A percentile compares a stretch with the other conserved stretches of the same genome.
Evolutionary conservation across 1,284 basidiomycete species (phyloP).

Genomic region (Pseudozyma pruni): DNA sequence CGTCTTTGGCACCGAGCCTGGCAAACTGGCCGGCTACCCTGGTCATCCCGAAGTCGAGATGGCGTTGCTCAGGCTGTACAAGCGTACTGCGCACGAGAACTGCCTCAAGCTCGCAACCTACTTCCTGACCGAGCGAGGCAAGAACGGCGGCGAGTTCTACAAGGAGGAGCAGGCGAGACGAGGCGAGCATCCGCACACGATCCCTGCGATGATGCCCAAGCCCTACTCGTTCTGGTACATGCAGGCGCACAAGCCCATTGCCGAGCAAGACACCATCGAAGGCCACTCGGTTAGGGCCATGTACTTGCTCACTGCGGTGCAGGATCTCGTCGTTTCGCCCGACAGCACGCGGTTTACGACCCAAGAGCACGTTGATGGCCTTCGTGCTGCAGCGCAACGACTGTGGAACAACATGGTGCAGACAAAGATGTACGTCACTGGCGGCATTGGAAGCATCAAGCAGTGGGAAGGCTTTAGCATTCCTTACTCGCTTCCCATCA

Average conservation of each 20-base stretch:
- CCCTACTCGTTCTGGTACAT: conserved; percentile 38
- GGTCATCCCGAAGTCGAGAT: conserved; percentile 36
- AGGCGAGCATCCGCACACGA: conserved; percentile 17
- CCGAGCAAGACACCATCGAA: conserved; percentile 31
- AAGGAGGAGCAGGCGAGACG: conserved; percentile 26
- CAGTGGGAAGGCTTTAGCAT: conserved; percentile 39
- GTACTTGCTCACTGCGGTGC: conserved; percentile 35
- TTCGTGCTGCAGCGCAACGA: conserved; percentile 5
- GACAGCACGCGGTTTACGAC: conserved; percentile 1
- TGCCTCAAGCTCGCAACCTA: conserved; percentile 20
- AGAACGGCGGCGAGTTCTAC: conserved; percentile 25
- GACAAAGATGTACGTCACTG: conserved; percentile 36
- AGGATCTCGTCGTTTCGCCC: conserved; percentile 16
- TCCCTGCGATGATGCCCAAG: conserved; percentile 31
- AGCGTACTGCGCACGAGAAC: conserved; percentile 11
- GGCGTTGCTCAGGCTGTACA: conserved; percentile 22
- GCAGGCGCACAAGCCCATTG: conserved; percentile 35
- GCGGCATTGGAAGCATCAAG: conserved; percentile 28
- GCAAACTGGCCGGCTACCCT: conserved; percentile 26
- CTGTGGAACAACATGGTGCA: conserved; percentile 28
- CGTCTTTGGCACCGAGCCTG: conserved; percentile 15
- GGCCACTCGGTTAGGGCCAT: conserved; percentile 34
- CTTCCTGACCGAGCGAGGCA: conserved; percentile 33
- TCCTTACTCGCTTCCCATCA: conserved; percentile 25
- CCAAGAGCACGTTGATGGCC: conserved; percentile 6